phyloP scores from a whole-genome alignment of 495 filamentous ascomycete species.

The Pseudomonodictys pantanalensis region DNA sequence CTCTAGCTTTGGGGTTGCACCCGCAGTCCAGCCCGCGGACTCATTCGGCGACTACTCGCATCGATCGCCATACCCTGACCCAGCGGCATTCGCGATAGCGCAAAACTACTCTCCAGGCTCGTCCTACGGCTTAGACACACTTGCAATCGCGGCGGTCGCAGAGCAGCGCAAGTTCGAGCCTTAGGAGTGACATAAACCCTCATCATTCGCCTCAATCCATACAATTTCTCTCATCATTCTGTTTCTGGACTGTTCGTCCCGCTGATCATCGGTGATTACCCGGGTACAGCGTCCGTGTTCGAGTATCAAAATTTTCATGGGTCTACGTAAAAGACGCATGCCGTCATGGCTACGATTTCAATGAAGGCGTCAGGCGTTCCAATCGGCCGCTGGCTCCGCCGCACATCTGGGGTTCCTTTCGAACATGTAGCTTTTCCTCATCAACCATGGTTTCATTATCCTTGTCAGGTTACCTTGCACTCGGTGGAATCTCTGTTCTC shows the following conservation, averaged over 20 bases:
- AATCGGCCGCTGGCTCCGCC: neutral
- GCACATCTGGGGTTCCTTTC: neutral
- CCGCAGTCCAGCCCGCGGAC: slow-evolving; percentile 24
- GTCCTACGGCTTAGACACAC: slow-evolving; percentile 34
- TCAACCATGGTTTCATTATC: slow-evolving; percentile 4
- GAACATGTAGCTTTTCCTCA: neutral
- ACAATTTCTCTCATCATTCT: neutral
- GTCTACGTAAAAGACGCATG: slow-evolving; percentile 36
- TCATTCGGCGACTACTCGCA: slow-evolving; percentile 21
- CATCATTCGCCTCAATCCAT: too few species aligned
- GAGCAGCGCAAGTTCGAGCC: slow-evolving; percentile 35
- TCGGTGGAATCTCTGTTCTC: neutral
- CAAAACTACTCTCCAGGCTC: slow-evolving; percentile 15
- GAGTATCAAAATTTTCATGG: slow-evolving; percentile 9
- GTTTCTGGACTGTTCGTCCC: neutral
- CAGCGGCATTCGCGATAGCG: slow-evolving; percentile 11
- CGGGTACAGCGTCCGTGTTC: neutral
- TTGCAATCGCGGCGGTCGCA: slow-evolving; percentile 32
- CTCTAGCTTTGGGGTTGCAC: slow-evolving; percentile 16
- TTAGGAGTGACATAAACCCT: slow-evolving; percentile 1
- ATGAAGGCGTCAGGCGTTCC: slow-evolving; percentile 2
- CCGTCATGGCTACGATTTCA: slow-evolving; percentile 36
- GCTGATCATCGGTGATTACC: neutral
- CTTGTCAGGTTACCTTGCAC: neutral
- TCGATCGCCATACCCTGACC: slow-evolving; percentile 26